phyloP scores from a whole-genome alignment of 1,284 basidiomycete genomes.

The Veloboletus limbatus region DNA sequence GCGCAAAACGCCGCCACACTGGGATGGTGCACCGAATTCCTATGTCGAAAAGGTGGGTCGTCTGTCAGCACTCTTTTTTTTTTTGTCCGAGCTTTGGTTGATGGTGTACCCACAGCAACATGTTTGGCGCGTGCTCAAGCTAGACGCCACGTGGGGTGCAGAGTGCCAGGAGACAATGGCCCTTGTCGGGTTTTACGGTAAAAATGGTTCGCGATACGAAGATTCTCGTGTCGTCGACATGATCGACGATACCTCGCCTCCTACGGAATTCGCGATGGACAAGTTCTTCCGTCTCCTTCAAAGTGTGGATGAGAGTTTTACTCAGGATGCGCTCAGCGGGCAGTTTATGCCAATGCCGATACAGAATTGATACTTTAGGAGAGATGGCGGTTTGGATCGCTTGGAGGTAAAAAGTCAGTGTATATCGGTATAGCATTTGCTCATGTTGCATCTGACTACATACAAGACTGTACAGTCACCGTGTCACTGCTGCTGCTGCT shows the following conservation, averaged over 20 bases:
- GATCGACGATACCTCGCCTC: constrained; percentile 43
- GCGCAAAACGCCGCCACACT: constrained; percentile 37
- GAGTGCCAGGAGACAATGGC: constrained; percentile 50
- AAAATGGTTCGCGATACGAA: constrained; percentile 46
- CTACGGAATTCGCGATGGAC: constrained; percentile 45
- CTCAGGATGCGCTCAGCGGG: constrained; percentile 8
- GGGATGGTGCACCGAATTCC: constrained; percentile 31
- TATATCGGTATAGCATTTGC: constrained; percentile 4
- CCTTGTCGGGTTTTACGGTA: constrained; percentile 56
- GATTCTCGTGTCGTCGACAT: constrained; percentile 50
- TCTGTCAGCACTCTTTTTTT: neutral
- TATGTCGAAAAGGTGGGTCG: constrained; percentile 37
- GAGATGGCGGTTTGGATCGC: neutral
- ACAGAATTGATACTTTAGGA: constrained; percentile 1
- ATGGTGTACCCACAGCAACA: constrained; percentile 42
- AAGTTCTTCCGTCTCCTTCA: constrained; percentile 48
- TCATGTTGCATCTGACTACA: constrained; percentile 1
- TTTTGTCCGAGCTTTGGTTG: neutral
- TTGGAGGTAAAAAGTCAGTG: constrained; percentile 1
- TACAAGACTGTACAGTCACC: constrained; percentile 3
- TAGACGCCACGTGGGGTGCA: constrained; percentile 43
- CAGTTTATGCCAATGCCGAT: neutral
- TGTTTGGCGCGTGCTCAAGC: constrained; percentile 49
- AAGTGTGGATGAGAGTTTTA: constrained; percentile 39
- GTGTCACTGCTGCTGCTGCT: neutral